Percentiles rank a stretch among this genome's conserved stretches.
These are phyloP conservation scores for Ogataea kodamae DNA, from an alignment of 805 yeast species.

Conservation along the genomic window DNA sequence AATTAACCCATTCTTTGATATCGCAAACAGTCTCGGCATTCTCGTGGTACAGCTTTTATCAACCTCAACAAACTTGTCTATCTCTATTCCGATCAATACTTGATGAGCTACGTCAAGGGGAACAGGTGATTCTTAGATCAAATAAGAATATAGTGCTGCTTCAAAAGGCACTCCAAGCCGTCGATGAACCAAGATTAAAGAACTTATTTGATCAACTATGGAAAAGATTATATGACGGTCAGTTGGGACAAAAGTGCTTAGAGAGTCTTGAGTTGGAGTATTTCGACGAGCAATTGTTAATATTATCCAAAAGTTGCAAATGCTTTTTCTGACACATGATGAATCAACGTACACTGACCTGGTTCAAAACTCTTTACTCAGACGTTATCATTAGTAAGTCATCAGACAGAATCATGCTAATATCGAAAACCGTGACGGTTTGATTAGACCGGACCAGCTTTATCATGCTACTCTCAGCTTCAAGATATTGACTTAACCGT, in stretches of 20 bases:
- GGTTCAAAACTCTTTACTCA: too few species aligned
- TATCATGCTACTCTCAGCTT: too few species aligned
- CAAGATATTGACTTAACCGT: too few species aligned
- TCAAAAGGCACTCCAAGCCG: slow-evolving; percentile 8
- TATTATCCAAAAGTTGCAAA: slow-evolving; percentile 2
- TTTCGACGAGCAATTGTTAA: slow-evolving; percentile 3
- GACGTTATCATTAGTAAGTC: too few species aligned
- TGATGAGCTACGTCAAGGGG: slow-evolving; percentile 1
- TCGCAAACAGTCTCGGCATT: slow-evolving; percentile 1
- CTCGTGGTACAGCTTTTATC: slow-evolving; percentile 4
- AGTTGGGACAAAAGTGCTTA: background rate
- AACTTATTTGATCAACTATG: slow-evolving; percentile 4
- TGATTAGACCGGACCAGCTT: too few species aligned
- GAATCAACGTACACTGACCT: too few species aligned
- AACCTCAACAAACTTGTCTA: slow-evolving; percentile 4
- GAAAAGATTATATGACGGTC: slow-evolving; percentile 1
- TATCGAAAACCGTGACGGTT: too few species aligned
- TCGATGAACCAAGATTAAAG: slow-evolving; percentile 1
- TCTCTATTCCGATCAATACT: slow-evolving; percentile 3
- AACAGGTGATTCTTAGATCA: background rate
- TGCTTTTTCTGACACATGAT: slow-evolving; percentile 8
- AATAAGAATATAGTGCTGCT: slow-evolving; percentile 2
- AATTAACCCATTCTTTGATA: slow-evolving; percentile 3
- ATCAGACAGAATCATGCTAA: too few species aligned
- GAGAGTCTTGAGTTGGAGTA: slow-evolving; percentile 2